Base-by-base conservation (phyloP, 495 filamentous ascomycete species). In the Daldinia childiae region DNA sequence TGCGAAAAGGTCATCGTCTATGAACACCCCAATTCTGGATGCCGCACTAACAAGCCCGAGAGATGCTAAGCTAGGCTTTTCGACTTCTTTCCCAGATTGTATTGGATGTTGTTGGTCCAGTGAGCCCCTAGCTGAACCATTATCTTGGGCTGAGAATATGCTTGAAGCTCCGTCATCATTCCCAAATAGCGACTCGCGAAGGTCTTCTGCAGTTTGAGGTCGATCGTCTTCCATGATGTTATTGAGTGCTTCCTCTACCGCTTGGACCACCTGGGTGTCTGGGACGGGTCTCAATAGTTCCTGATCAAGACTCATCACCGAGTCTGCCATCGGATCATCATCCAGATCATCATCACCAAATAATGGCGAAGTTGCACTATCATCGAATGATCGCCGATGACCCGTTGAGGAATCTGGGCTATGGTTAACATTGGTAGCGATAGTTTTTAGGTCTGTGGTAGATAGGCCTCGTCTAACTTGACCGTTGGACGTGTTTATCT, bases 201-300 rank as follows among this genome's bases (percentile, higher is more conserved):
- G 72, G 54, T 91, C 90, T 62, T 93, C 90, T 0, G 85, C 81
- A 59, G 86, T 87, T 54, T 91, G 86, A 17, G 81, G 81, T 50
- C 82, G 79, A 48, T 79, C 82, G 62, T 93, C 89, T 64, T 93
- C 93, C 78, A 99, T 92, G 58, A 99, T 99, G 69, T 94, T 91
- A 73, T 92, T 97, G n/a, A 99, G 82, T 52, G 95, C 95, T 58
- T 89, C 90, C 78, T 98, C 93, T 91, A 99, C 94, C 0, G 93
- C 95, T 80, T 97, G 89, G 17, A 99, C 93, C 34, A 97, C 86
- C 36, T 81, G 83, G 0, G 80, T 87, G 64, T 87, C 85, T 4
- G 85, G 84, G 8, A 83, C 79, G 1, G 73, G 78, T 27, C 79
- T 77, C 1, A 67, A 57, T 48, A 57, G 60, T 5, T 84, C 82